phyloP scores from a whole-genome alignment of 2,329 filamentous ascomycete species.

The Lasiodiplodia sp. region DNA sequence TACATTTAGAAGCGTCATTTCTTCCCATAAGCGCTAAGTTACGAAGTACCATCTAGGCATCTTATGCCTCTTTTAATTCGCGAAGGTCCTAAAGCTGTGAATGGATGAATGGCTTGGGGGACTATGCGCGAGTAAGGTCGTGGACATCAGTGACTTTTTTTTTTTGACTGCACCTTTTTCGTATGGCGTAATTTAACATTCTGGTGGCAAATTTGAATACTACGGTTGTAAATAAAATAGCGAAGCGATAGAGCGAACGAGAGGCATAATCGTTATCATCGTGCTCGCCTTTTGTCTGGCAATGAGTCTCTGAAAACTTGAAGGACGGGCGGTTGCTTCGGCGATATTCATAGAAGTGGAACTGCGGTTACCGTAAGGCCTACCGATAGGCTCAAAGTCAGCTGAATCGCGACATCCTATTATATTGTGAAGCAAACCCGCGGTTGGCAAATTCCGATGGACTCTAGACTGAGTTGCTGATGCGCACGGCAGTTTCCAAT shows the following conservation, averaged over 20 bases:
- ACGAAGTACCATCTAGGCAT: no score
- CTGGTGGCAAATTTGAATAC: no score
- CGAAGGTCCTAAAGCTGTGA: no score
- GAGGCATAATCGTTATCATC: neutral
- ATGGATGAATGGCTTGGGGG: no score
- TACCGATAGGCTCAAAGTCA: neutral
- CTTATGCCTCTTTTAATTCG: no score
- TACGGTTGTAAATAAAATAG: neutral
- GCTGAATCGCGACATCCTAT: neutral
- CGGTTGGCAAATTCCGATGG: neutral
- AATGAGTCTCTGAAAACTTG: neutral
- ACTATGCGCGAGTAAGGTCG: no score
- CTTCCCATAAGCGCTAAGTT: no score
- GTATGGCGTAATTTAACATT: no score
- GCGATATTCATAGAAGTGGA: neutral
- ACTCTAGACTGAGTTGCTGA: neutral
- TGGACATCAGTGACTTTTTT: no score
- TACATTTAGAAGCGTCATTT: no score
- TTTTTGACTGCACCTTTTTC: no score
- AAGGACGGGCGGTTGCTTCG: neutral
- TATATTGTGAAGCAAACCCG: neutral
- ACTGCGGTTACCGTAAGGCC: neutral
- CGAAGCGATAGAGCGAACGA: neutral
- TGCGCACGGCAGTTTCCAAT: neutral
- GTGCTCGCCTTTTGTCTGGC: neutral